These are phyloP conservation scores for Eucalyptus marginata DNA, from an alignment of 345 rosid species.

Conservation along the genomic window DNA sequence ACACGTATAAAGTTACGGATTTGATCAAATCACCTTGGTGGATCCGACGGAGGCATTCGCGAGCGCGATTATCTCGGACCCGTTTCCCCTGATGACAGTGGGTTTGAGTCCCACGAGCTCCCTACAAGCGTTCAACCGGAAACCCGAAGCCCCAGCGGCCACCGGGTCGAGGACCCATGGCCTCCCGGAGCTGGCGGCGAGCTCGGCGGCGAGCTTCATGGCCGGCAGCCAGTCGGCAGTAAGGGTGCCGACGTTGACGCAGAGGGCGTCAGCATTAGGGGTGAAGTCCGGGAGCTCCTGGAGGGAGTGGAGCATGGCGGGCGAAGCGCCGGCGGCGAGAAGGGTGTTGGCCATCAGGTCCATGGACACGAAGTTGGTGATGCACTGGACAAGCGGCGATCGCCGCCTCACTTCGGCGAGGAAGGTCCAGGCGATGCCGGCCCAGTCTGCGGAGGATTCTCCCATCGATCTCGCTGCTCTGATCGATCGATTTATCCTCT, in stretches of 20 bases:
- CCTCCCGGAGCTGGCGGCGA: slow-evolving; percentile 29
- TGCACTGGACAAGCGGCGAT: slow-evolving; percentile 83
- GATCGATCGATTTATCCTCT: background rate
- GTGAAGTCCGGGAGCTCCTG: slow-evolving; percentile 76
- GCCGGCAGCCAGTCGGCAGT: slow-evolving; percentile 64
- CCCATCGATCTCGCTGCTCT: background rate
- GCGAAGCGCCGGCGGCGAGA: slow-evolving; percentile 82
- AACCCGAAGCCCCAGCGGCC: slow-evolving; percentile 68
- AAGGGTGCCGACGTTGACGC: slow-evolving; percentile 75
- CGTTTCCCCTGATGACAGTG: slow-evolving; percentile 73
- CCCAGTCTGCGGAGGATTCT: background rate
- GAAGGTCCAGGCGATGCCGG: slow-evolving; percentile 18
- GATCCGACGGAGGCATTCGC: slow-evolving; percentile 41
- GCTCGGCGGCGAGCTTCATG: slow-evolving; percentile 57
- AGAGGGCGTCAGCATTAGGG: slow-evolving; percentile 46
- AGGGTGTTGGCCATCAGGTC: slow-evolving; percentile 84
- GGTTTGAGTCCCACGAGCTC: slow-evolving; percentile 62
- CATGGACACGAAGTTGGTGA: slow-evolving; percentile 90
- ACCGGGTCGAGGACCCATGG: slow-evolving; percentile 96
- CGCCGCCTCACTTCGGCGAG: slow-evolving; percentile 29
- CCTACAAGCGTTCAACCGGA: slow-evolving; percentile 64
- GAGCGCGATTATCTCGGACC: slow-evolving; percentile 71
- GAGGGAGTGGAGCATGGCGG: slow-evolving; percentile 77
- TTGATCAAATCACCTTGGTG: slow-evolving; percentile 32
- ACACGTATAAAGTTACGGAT: background rate